Evolutionary conservation across 2,329 filamentous ascomycete genomes (phyloP), one percentile per base, ranked within the genome.

Genomic region (Camillea tinctor): DNA sequence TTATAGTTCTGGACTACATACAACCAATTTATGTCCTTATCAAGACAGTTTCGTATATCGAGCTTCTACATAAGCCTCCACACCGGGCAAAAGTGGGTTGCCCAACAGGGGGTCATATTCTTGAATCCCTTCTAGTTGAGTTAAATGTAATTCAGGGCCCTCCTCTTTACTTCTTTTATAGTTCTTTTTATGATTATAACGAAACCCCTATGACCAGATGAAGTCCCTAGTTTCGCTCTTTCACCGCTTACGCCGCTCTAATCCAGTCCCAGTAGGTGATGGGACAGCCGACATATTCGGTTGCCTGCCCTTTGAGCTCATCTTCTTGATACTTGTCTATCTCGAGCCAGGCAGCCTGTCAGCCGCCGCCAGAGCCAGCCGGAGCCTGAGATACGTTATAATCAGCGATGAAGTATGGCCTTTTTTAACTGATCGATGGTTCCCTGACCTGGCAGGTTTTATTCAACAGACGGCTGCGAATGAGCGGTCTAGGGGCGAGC

Each of bases 321-420:
- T 71, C 54, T 55, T 67, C 20, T 59, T 70, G 21, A 61, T 73
- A 19, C 58, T 72, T 36, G 54, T 56, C 7, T 50, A 71, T 56
- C 60, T 73, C 17, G 67, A 64, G n/a, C 68, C 65, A 3, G 54
- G 57, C 3, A 71, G 72, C 19, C 53, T 73, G 48, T 60, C 65
- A 4, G 64, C 66, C 1, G 64, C 60, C 17, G 57, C 71, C 4
- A 60, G 55, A 20, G 65, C 65, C 7, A 69, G 66, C 21, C 68
- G 62, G n/a, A 26, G 57, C 13, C 64, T 70, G 54, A 66, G 70
- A 6, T 17, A 56, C 26, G 60, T 70, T 57, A 71, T 71, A 69
- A 55, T 72, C 30, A 71, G 68, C 52, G 67, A 69, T 8, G 70
- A 71, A 55, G 65, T 71, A 22, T 72, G 71, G 71, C 71, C 68